Conservation (phyloP, 2,329 filamentous ascomycete genomes). For the Talaromyces sp. region DNA sequence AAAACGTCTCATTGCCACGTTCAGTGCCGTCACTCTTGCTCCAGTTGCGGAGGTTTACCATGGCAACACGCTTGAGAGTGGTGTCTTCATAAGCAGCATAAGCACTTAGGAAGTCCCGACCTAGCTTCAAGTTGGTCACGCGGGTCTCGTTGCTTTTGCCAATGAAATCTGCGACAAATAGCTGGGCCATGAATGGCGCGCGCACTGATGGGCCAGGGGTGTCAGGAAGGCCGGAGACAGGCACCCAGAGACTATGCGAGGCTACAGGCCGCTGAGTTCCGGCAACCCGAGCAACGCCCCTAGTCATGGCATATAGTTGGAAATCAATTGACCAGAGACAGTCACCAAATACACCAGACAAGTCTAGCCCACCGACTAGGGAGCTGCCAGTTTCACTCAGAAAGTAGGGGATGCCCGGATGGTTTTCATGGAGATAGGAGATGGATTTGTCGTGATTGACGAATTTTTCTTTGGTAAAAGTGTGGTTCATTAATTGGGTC, state of each 20-base stretch:
- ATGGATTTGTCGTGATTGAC: too few relatives aligned
- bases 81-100: background rate
- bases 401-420: too few relatives aligned
- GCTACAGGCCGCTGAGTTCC: slow-evolving; percentile 14
- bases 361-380: background rate
- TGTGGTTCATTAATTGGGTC: too few relatives aligned
- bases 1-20: background rate
- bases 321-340: slow-evolving; percentile 13
- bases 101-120: background rate
- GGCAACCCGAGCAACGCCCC: slow-evolving; percentile 14
- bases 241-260: slow-evolving; percentile 12
- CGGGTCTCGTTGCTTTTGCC: slow-evolving; percentile 12
- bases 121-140: slow-evolving; percentile 8
- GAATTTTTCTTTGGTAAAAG: too few relatives aligned
- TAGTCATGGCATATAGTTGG: slow-evolving; percentile 13
- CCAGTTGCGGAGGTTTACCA: background rate
- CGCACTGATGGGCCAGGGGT: slow-evolving; percentile 15
- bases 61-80: background rate
- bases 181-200: slow-evolving; percentile 12
- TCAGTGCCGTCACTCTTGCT: background rate
- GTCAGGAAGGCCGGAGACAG: slow-evolving; percentile 8
- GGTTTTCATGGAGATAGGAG: too few relatives aligned
- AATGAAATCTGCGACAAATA: slow-evolving; percentile 17
- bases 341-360: slow-evolving; percentile 9
- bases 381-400: too few relatives aligned